Percentiles rank a stretch among this genome's conserved stretches.
These are phyloP conservation scores for Trichoderma asperelloides DNA, from an alignment of 495 filamentous ascomycete species.

Conservation along the genomic window DNA sequence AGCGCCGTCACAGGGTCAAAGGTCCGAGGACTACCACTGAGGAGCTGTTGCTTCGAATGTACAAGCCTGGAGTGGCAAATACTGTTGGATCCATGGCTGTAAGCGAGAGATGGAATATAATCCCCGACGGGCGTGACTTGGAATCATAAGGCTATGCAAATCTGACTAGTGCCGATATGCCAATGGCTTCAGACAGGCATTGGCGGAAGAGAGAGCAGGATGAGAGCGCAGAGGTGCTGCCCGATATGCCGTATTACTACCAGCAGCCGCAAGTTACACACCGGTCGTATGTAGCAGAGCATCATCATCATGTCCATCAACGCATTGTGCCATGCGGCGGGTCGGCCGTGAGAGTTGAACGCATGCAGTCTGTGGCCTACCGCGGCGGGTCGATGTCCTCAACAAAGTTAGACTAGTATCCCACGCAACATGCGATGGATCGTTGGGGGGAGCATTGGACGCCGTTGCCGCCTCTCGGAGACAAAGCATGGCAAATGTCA, in stretches of 20 bases:
- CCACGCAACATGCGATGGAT: not conserved
- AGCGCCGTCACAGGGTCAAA: not conserved
- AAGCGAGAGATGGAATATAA: not conserved
- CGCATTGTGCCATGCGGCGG: not conserved
- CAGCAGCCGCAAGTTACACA: not conserved
- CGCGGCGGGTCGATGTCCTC: constrained; percentile 2
- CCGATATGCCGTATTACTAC: not conserved
- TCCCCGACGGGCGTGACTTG: not conserved
- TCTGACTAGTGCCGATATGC: not conserved
- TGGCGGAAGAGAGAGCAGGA: not conserved
- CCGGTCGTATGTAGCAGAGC: not conserved
- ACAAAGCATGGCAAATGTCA: not conserved
- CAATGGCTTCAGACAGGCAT: not conserved
- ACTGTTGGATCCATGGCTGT: not conserved
- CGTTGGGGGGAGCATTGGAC: not conserved
- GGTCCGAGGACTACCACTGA: not conserved
- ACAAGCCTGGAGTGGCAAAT: not conserved
- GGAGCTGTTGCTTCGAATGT: not conserved
- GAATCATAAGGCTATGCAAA: not conserved
- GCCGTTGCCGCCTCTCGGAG: not conserved
- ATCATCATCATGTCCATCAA: not conserved
- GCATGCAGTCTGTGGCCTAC: not conserved
- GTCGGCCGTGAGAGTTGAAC: not conserved
- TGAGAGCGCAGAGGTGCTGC: not conserved
- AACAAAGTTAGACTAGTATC: not conserved